Conservation (phyloP, 257 asterid genomes). For the Cruciata laevipes region DNA sequence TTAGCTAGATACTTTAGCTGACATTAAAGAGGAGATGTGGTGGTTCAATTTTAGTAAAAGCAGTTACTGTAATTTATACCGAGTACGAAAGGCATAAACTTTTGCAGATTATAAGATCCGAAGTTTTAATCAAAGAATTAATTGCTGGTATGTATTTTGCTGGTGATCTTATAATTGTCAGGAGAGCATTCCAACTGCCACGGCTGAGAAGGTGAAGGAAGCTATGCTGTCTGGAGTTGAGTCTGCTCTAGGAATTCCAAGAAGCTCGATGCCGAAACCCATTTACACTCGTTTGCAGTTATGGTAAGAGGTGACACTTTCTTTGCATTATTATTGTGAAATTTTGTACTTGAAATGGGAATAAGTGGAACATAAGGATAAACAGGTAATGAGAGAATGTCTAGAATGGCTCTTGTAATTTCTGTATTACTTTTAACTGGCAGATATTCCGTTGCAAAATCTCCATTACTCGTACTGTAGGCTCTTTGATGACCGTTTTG, state of each 20-base stretch:
- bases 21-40: not conserved
- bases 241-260: constrained; percentile 67
- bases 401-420: no score
- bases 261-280: constrained; percentile 52
- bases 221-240: constrained; percentile 83
- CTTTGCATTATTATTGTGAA: not conserved
- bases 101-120: not conserved
- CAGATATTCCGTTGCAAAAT: not conserved
- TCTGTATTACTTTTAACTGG: not conserved
- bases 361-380: no score
- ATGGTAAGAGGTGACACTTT: constrained; percentile 44
- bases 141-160: not conserved
- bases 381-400: no score
- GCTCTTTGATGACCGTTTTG: constrained; percentile 1
- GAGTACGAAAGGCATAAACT: constrained; percentile 1
- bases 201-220: constrained; percentile 75
- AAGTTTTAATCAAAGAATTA: not conserved
- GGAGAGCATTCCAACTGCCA: constrained; percentile 78
- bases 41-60: not conserved
- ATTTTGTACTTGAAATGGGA: no score
- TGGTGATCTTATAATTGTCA: constrained; percentile 19
- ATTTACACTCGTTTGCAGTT: constrained; percentile 70
- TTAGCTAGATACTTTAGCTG: not conserved
- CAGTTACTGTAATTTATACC: not conserved
- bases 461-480: not conserved